These are phyloP conservation scores for Durusdinium trenchii DNA, from an alignment of 73 alveolate species.

Conservation along the genomic window DNA sequence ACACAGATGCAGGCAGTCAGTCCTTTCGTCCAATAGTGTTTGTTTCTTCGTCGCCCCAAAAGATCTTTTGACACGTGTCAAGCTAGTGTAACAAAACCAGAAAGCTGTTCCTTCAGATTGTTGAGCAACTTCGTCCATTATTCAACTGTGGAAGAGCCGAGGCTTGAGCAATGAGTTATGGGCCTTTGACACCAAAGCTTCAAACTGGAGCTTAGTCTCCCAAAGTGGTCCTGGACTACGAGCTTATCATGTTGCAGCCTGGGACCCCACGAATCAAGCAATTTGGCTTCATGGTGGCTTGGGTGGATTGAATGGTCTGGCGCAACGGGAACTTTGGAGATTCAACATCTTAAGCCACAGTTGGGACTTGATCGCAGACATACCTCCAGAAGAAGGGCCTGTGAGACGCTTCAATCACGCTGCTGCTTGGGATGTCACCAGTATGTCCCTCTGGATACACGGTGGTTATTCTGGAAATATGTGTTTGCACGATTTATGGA, in stretches of 20 bases:
- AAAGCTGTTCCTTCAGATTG: too few relatives aligned
- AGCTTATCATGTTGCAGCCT: constrained; percentile 26
- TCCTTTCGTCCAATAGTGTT: too few relatives aligned
- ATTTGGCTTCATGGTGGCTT: constrained; percentile 51
- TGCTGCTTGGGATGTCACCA: constrained; percentile 39
- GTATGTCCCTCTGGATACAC: constrained; percentile 7
- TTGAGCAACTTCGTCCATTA: too few relatives aligned
- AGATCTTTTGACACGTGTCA: too few relatives aligned
- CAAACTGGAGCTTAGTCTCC: not conserved
- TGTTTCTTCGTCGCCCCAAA: too few relatives aligned
- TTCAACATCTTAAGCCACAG: not conserved
- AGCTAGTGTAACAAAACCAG: too few relatives aligned
- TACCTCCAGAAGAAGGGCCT: constrained; percentile 59
- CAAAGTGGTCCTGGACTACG: constrained; percentile 39
- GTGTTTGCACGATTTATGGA: constrained; percentile 41
- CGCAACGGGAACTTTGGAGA: constrained; percentile 5
- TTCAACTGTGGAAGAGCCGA: too few relatives aligned
- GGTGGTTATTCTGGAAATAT: constrained; percentile 25
- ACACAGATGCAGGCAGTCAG: too few relatives aligned
- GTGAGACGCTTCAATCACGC: constrained; percentile 12
- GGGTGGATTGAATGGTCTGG: constrained; percentile 40
- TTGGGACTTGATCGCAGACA: not conserved
- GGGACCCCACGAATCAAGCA: constrained; percentile 40
- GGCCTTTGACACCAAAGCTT: not conserved
- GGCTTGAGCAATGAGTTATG: constrained; percentile 29